Base-by-base conservation (phyloP, 345 rosid species). In the Boechera divaricarpa region DNA sequence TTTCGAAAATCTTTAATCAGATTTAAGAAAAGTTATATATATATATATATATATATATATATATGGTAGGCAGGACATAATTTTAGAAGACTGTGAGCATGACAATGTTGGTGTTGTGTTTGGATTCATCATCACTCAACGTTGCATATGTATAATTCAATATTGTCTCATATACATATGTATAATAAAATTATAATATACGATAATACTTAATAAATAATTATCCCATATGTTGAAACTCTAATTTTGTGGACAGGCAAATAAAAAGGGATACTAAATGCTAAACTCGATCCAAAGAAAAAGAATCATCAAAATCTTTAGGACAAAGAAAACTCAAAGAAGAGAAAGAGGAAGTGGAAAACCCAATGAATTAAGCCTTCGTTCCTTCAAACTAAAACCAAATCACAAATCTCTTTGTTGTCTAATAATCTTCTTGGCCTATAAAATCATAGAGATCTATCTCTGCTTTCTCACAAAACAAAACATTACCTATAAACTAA, bases 251-350 rank as follows among this genome's bases (percentile, higher is more conserved):
- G 9, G 51, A 74, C 5, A 74, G 47, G 35, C 38, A 76, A 69
- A 33, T 18, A 47, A 70, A 69, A 57, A 39, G 24, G 31, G 26
- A 78, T 38, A 48, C 67, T 75, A 59, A 31, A 73, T 21, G 67
- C 35, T 60, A 73, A 60, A 44, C 53, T 42, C 24, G 47, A 61
- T 24, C 78, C 74, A 79, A 79, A 67, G 82, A 73, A 79, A 79
- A 79, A 73, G 82, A 73, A 79, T 73, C 32, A 67, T 4, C 2
- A 73, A 52, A 78, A 78, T 67, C 82, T 73, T 72, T 28, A 73
- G 67, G 78, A 68, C 82, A 73, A 73, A 79, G 82, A 61, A 79
- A 79, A 62, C 70, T 26, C 58, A 52, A 73, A 79, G 63, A 54
- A 79, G 60, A 73, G 61, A 32, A 64, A 79, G 80, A 51, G 63